Evolutionary conservation across 345 rosid genomes (phyloP), one percentile per base, ranked within the genome.

Genomic region (Ceriops decandra): DNA sequence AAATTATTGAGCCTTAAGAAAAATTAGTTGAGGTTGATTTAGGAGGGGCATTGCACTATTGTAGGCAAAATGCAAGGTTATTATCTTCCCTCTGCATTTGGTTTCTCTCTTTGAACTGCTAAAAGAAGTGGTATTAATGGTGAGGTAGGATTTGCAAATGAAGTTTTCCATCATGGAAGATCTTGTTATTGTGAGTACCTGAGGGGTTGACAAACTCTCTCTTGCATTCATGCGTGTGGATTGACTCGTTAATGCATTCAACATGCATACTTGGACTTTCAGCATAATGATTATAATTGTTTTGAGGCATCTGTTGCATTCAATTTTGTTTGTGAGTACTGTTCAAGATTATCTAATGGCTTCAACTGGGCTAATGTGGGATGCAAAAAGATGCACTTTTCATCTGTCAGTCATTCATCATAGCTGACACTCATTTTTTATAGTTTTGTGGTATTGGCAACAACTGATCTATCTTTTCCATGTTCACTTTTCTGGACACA

Each of bases 401-500:
- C 11, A 21, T 0, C 30, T 9, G 28, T 54, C 28, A 27, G 5
- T 54, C 16, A 54, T 10, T 21, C 6, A 54, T 54, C 30, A 21
- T 27, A 24, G 24, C 4, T 22, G 22, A 17, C 22, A 24, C 16
- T 22, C 16, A 15, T 22, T 56, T 56, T 13, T 56, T 56, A 22
- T 56, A 27, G 28, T n/a, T 21, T 7, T 54, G 47, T 38, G 47
- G 16, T 38, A 2, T 56, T 24, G 33, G 35, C 36, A 60, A 33
- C 22, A 60, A 42, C 67, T 68, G 47, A 68, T 70, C 47, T 31
- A 38, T 47, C 27, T 61, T 66, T 19, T 49, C 59, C 33, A 35
- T 52, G 36, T 49, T 38, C 20, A n/a, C n/a, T 53, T 31, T 56
- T 56, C 68, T 24, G 67, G 30, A 67, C 74, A 63, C 85, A 91